Evolutionary conservation across 2,329 filamentous ascomycete genomes (phyloP), one percentile per base, ranked within the genome.

Genomic region (Zymoseptoria pseudotritici): DNA sequence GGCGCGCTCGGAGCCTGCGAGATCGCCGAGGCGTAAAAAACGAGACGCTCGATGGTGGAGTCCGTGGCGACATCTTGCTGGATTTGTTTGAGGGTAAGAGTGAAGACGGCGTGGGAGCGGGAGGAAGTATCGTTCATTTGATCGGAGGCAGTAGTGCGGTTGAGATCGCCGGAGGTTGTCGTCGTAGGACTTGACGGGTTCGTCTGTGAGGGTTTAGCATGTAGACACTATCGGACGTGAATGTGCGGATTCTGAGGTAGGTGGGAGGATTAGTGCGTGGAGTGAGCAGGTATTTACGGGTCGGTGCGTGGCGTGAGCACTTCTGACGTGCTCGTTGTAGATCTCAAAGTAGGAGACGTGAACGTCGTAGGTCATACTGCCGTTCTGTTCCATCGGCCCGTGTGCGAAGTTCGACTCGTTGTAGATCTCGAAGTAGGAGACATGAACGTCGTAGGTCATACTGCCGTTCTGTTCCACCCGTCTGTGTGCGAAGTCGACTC

Each of bases 51-150:
- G n/a, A n/a, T n/a, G n/a, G n/a, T n/a, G n/a, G n/a, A n/a, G n/a
- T n/a, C n/a, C n/a, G n/a, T n/a, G n/a, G n/a, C n/a, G n/a, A 97
- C 88, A 69, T 97, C 93, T 76, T 97, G 93, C 72, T 97, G 92
- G 65, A 99, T 99, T 75, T 97, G 94, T 77, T 96, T 97, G 60
- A 99, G 82, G 78, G 96, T 94, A 68, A 99, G 94, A 26, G 94
- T 99, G 75, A 99, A 99, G 60, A 99, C 94, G 7, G 94, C 91
- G 72, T 99, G 94, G 64, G 91, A 96, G 73, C 94, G 89, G 64
- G 91, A 96, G 57, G 91, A 96, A 2, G 93, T 97, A 75, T 99
- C 94, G 76, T 99, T 99, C 94, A 99, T 99, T 78, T 97, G 97
- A 61, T 94, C 99, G 72, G 90, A 91, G 13, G 94, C 94, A 20